These are phyloP conservation scores for Zanthoxylum bungeanum DNA, from an alignment of 345 rosid species.

Conservation along the genomic window DNA sequence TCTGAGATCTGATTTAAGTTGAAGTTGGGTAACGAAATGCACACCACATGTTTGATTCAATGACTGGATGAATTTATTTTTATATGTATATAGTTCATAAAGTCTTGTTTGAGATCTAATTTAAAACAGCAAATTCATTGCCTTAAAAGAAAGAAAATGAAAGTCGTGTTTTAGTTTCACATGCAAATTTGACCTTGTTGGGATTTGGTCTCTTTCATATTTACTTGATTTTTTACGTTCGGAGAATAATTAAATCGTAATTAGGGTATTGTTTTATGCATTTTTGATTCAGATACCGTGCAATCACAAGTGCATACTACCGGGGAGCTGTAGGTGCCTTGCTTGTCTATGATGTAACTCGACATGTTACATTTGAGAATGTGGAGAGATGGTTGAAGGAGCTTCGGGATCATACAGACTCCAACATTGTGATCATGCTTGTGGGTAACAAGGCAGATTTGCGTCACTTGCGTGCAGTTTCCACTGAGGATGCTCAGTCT, in stretches of 20 bases:
- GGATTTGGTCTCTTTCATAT: not conserved
- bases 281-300: slow-evolving; percentile 44
- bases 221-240: not conserved
- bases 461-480: slow-evolving; percentile 54
- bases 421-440: slow-evolving; percentile 65
- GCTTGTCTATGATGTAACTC: slow-evolving; percentile 58
- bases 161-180: not conserved
- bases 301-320: slow-evolving; percentile 67
- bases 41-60: not conserved
- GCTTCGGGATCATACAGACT: slow-evolving; percentile 52
- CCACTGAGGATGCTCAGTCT: slow-evolving; percentile 47
- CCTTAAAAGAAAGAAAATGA: not conserved
- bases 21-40: not conserved
- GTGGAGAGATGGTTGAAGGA: slow-evolving; percentile 64
- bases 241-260: no score
- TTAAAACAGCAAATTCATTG: not conserved
- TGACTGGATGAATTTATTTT: not conserved
- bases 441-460: slow-evolving; percentile 65
- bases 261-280: not conserved
- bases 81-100: not conserved
- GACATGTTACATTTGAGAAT: slow-evolving; percentile 58
- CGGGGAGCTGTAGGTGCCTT: slow-evolving; percentile 66
- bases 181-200: not conserved
- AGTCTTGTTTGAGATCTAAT: slow-evolving; percentile 2
- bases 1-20: slow-evolving; percentile 3